phyloP scores from a whole-genome alignment of 768 basidiomycete species.

The Hortiboletus campestris region DNA sequence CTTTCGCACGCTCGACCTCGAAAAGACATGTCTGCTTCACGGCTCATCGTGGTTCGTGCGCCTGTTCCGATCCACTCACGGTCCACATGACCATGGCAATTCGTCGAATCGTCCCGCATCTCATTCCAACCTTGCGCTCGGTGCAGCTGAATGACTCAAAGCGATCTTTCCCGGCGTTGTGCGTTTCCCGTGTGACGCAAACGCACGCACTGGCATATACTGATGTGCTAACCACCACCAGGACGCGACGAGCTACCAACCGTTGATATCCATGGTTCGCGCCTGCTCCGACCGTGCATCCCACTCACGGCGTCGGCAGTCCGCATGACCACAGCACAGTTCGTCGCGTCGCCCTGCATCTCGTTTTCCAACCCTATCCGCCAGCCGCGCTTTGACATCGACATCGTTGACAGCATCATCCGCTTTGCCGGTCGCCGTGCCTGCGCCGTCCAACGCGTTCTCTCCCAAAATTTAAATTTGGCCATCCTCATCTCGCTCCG shows the following conservation, averaged over 20 bases:
- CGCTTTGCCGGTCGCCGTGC: neutral
- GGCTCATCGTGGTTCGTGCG: constrained; percentile 82
- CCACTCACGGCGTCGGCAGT: no score
- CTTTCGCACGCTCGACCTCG: constrained; percentile 82
- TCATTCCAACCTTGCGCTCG: constrained; percentile 97
- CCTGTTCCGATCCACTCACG: no score
- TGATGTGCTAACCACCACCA: constrained; percentile 27
- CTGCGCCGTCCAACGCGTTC: constrained; percentile 25
- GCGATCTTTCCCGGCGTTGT: constrained; percentile 94
- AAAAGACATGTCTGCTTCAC: constrained; percentile 81
- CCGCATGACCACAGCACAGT: no score
- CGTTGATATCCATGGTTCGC: constrained; percentile 96
- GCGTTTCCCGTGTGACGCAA: constrained; percentile 33
- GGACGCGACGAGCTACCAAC: constrained; percentile 76
- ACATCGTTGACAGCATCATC: neutral
- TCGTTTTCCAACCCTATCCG: no score
- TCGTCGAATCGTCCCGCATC: constrained; percentile 88
- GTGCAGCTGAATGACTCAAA: constrained; percentile 81
- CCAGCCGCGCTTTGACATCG: no score
- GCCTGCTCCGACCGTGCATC: no score
- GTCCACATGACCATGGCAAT: constrained; percentile 88
- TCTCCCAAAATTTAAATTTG: constrained; percentile 50
- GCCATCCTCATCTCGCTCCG: constrained; percentile 34
- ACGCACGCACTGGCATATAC: no score
- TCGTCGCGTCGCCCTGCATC: no score